Conservation (phyloP, 352 stramenopile species). For the Globisporangium radiosum region DNA sequence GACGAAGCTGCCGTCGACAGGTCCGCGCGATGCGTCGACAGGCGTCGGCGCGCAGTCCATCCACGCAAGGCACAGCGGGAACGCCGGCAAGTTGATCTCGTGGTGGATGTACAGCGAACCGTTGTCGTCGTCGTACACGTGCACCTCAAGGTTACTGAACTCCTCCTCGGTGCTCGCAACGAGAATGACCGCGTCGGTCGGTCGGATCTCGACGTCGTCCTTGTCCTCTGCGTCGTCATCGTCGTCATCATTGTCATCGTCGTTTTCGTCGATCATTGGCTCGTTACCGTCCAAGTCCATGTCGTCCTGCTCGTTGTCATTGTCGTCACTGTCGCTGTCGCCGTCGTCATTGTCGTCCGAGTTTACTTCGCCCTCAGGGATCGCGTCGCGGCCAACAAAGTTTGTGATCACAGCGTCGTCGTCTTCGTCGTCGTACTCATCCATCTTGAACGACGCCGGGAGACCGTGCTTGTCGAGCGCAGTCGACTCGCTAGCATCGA, state of each 20-base stretch:
- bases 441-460: constrained; percentile 76
- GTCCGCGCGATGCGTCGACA: constrained; percentile 46
- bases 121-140: constrained; percentile 97
- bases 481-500: constrained; percentile 12
- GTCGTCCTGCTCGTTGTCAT: constrained; percentile 39
- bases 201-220: constrained; percentile 92
- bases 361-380: constrained; percentile 23
- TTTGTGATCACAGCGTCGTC: constrained; percentile 78
- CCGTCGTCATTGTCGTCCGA: constrained; percentile 27
- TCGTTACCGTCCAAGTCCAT: constrained; percentile 32
- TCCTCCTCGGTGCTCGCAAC: constrained; percentile 98
- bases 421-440: constrained; percentile 86
- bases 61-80: constrained; percentile 97
- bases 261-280: constrained; percentile 21
- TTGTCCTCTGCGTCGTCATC: constrained; percentile 73
- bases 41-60: constrained; percentile 87
- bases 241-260: constrained; percentile 53
- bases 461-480: constrained; percentile 41
- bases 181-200: constrained; percentile 93
- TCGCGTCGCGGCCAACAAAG: constrained; percentile 45
- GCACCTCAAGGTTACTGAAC: constrained; percentile 97
- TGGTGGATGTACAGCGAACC: constrained; percentile 99
- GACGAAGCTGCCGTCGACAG: constrained; percentile 93
- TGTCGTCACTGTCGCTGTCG: constrained; percentile 22
- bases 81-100: constrained; percentile 98